These are phyloP conservation scores for Haplosporangium gracile DNA, from an alignment of 192 early-diverging fungal genomes.

Conservation along the genomic window DNA sequence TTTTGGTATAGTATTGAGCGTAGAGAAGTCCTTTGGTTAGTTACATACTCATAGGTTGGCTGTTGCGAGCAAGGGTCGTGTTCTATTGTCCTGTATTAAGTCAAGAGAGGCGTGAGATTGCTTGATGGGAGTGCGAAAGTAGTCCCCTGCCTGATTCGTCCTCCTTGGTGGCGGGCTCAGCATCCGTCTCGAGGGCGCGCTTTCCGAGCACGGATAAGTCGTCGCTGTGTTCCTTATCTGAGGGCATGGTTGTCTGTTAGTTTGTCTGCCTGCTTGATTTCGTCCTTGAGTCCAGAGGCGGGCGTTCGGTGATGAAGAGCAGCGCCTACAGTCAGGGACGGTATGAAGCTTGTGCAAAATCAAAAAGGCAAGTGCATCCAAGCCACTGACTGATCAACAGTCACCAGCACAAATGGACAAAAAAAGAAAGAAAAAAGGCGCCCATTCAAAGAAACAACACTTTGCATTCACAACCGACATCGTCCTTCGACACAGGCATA, in stretches of 20 bases:
- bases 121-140: neutral
- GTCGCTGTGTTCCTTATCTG: slow-evolving; percentile 25
- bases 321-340: neutral
- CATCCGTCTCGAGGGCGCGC: slow-evolving; percentile 21
- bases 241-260: slow-evolving; percentile 21
- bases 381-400: slow-evolving; percentile 9
- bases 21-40: neutral
- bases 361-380: neutral
- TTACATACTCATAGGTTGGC: neutral
- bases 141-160: slow-evolving; percentile 38
- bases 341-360: neutral
- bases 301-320: neutral
- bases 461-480: neutral
- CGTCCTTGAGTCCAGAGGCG: neutral
- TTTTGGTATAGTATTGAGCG: neutral
- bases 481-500: neutral
- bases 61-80: neutral
- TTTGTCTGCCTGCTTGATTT: neutral
- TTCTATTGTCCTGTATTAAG: neutral
- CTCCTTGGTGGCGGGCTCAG: neutral
- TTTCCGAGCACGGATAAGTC: slow-evolving; percentile 25
- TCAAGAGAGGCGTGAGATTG: neutral
- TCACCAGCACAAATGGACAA: neutral
- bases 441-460: neutral
- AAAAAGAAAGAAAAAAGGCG: neutral